Conservation (phyloP, 2,329 filamentous ascomycete genomes). For the Davidsoniella australis region DNA sequence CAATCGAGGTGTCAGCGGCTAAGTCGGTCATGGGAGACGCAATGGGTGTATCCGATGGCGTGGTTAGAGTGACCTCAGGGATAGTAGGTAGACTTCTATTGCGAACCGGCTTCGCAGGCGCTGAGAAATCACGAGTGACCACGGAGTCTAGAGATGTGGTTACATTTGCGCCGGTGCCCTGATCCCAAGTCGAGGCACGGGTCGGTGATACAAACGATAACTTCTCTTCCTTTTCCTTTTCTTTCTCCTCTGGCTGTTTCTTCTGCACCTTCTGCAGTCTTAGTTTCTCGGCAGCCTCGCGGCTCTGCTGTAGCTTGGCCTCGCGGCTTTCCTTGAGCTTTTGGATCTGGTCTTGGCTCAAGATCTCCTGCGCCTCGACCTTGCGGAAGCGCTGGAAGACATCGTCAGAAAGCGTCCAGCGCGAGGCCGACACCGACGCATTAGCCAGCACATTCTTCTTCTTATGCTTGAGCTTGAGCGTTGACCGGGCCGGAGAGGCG, state of each 20-base stretch:
- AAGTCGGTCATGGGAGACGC: conserved; percentile 6
- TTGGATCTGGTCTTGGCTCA: conserved; percentile 35
- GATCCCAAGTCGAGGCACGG: neutral
- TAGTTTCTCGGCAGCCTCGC: conserved; percentile 13
- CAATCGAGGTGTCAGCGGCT: conserved; percentile 1
- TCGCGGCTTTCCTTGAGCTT: conserved; percentile 24
- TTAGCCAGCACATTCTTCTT: conserved; percentile 10
- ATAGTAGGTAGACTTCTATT: conserved; percentile 24
- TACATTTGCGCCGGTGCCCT: neutral
- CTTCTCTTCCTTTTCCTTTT: conserved; percentile 18
- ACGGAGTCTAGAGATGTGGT: conserved; percentile 11
- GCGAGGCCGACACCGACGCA: conserved; percentile 16
- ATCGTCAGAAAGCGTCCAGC: conserved; percentile 39
- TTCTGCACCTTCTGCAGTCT: neutral
- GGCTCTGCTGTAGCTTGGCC: conserved; percentile 1
- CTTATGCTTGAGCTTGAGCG: conserved; percentile 6
- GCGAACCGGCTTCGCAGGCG: conserved; percentile 13
- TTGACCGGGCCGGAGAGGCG: no score
- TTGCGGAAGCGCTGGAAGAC: conserved; percentile 37
- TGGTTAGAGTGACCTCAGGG: conserved; percentile 21
- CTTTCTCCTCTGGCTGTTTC: neutral
- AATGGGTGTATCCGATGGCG: conserved; percentile 11
- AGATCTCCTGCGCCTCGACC: conserved; percentile 41
- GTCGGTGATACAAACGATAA: no score
- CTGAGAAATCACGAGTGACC: conserved; percentile 16